phyloP scores from a whole-genome alignment of 495 filamentous ascomycete genomes.

The Amniculicola lignicola region DNA sequence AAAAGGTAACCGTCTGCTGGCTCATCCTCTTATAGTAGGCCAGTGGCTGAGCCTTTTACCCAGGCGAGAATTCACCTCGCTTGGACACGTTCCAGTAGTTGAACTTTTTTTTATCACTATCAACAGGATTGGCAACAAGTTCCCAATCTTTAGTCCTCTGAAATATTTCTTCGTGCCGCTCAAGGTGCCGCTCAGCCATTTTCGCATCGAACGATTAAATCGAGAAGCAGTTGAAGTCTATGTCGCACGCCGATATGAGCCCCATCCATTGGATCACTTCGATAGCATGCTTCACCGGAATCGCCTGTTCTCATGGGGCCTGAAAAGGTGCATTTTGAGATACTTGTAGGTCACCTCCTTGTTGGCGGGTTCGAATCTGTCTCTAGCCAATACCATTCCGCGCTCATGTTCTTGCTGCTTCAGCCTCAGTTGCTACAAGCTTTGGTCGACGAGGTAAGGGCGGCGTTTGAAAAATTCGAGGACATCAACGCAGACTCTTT shows the following conservation, averaged over 20 bases:
- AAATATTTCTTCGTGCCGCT: constrained; percentile 2
- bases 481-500: background rate
- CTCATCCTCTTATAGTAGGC: background rate
- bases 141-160: background rate
- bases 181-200: constrained; percentile 1
- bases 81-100: background rate
- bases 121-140: background rate
- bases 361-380: constrained; percentile 1
- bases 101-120: constrained; percentile 6
- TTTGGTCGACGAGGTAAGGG: background rate
- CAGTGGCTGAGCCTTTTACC: background rate
- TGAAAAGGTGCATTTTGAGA: background rate
- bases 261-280: constrained; percentile 1
- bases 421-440: background rate
- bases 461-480: background rate
- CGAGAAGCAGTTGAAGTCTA: background rate
- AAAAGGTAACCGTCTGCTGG: background rate
- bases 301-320: background rate
- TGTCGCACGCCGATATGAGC: background rate
- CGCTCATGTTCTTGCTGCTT: background rate
- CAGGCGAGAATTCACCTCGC: constrained; percentile 3
- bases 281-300: constrained; percentile 3
- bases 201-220: background rate
- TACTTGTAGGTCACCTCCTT: background rate
- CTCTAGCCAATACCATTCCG: background rate